phyloP scores from a whole-genome alignment of 306 rosid genomes.

The Dryas alaskensis region DNA sequence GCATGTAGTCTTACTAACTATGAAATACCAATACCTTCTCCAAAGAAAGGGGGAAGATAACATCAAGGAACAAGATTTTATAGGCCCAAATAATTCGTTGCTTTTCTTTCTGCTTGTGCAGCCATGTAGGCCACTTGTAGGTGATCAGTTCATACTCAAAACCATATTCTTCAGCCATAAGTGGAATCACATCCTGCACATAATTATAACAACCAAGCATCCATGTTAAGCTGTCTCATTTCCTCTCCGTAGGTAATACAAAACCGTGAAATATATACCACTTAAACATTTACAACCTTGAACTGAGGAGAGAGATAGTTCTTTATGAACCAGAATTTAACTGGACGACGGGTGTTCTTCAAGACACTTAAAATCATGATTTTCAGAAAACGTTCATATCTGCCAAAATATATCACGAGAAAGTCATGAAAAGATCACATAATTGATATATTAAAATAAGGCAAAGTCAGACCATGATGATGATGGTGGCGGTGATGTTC shows the following conservation, averaged over 20 bases:
- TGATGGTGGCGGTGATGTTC: neutral
- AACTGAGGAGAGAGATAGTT: slow-evolving; percentile 95
- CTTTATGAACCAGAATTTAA: slow-evolving; percentile 99
- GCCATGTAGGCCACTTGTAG: slow-evolving; percentile 99
- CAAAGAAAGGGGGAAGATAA: slow-evolving; percentile 94
- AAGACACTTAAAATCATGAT: slow-evolving; percentile 95
- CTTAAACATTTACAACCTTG: slow-evolving; percentile 53
- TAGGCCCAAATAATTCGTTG: slow-evolving; percentile 99
- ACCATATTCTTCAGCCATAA: slow-evolving; percentile 90
- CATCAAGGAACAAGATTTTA: slow-evolving; percentile 95
- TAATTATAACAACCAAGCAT: slow-evolving; percentile 24
- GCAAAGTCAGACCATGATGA: neutral
- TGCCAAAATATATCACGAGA: slow-evolving; percentile 38
- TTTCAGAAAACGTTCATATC: slow-evolving; percentile 93
- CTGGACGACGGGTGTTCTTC: slow-evolving; percentile 89
- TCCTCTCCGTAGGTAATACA: slow-evolving; percentile 13
- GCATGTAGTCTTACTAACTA: neutral
- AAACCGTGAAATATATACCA: slow-evolving; percentile 4
- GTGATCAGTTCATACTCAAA: slow-evolving; percentile 85
- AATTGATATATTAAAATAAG: neutral
- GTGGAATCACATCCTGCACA: slow-evolving; percentile 82
- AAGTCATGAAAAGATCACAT: neutral
- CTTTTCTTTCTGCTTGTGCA: slow-evolving; percentile 98
- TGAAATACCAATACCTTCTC: slow-evolving; percentile 67
- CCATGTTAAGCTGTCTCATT: slow-evolving; percentile 20